phyloP scores from a whole-genome alignment of 352 stramenopile species.

The Phytophthora fragariaefolia region DNA sequence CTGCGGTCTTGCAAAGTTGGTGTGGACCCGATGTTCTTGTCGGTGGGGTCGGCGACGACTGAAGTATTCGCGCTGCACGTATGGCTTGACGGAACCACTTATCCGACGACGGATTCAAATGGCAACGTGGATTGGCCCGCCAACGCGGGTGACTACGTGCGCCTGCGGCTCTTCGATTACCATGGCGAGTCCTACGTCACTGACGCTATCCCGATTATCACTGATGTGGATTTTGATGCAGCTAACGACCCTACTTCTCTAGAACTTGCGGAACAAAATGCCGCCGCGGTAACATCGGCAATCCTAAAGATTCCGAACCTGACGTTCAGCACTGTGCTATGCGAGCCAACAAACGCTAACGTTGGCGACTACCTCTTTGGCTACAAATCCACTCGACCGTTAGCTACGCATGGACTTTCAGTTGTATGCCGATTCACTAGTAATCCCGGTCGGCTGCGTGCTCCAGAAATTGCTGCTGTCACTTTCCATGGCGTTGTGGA shows the following conservation, averaged over 20 bases:
- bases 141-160: no score
- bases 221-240: no score
- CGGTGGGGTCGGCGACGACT: conserved; percentile 41
- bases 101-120: conserved; percentile 13
- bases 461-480: conserved; percentile 49
- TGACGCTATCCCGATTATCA: conserved; percentile 24
- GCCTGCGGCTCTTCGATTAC: conserved; percentile 72
- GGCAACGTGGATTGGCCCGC: no score
- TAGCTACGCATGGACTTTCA: conserved; percentile 38
- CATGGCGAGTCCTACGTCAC: conserved; percentile 76
- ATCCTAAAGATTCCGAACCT: conserved; percentile 61
- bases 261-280: neutral
- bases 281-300: conserved; percentile 28
- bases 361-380: conserved; percentile 9
- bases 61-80: conserved; percentile 66
- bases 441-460: conserved; percentile 61
- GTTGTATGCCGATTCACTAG: conserved; percentile 63
- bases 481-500: conserved; percentile 24
- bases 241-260: neutral
- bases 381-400: conserved; percentile 26
- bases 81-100: conserved; percentile 12
- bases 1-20: conserved; percentile 72
- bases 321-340: conserved; percentile 52
- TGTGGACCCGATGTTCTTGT: conserved; percentile 70
- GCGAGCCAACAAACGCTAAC: conserved; percentile 27